Percentiles rank a stretch among this genome's conserved stretches.
Evolutionary conservation across 768 basidiomycete species (phyloP).

Genomic region (Leccinellum albellum): DNA sequence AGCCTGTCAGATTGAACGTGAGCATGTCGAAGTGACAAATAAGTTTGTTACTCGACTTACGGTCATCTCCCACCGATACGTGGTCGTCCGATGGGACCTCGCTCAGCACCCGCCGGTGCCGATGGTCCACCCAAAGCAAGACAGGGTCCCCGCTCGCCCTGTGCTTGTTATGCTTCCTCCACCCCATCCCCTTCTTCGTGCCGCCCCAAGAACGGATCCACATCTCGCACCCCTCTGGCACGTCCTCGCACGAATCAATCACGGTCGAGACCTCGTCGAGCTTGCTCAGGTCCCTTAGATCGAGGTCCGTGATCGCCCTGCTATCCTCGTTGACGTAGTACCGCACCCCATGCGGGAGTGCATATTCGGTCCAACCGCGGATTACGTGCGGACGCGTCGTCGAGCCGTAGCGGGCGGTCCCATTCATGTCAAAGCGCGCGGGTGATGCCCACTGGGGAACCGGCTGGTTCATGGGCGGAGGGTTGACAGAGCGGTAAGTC

Average conservation of each 20-base stretch:
- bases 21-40: not conserved
- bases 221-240: constrained; percentile 49
- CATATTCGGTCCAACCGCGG: constrained; percentile 73
- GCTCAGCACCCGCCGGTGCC: constrained; percentile 45
- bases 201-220: constrained; percentile 52
- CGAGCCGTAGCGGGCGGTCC: constrained; percentile 32
- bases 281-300: constrained; percentile 51
- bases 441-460: constrained; percentile 28
- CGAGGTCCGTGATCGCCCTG: constrained; percentile 66
- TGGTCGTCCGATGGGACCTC: constrained; percentile 39
- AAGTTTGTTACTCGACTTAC: constrained; percentile 28
- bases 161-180: constrained; percentile 28
- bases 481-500: constrained; percentile 20
- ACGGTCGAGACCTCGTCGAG: constrained; percentile 41
- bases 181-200: constrained; percentile 24
- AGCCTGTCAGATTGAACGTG: constrained; percentile 38
- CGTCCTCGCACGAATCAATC: constrained; percentile 29
- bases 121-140: constrained; percentile 67
- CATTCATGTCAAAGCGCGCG: constrained; percentile 24
- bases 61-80: constrained; percentile 35
- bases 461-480: constrained; percentile 22
- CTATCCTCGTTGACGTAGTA: constrained; percentile 68
- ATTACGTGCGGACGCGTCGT: constrained; percentile 17
- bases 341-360: constrained; percentile 65
- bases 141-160: constrained; percentile 34